Evolutionary conservation across 441 rosid species (phyloP), one percentile per base, ranked within the genome.

Genomic region (Omphalea diandra): DNA sequence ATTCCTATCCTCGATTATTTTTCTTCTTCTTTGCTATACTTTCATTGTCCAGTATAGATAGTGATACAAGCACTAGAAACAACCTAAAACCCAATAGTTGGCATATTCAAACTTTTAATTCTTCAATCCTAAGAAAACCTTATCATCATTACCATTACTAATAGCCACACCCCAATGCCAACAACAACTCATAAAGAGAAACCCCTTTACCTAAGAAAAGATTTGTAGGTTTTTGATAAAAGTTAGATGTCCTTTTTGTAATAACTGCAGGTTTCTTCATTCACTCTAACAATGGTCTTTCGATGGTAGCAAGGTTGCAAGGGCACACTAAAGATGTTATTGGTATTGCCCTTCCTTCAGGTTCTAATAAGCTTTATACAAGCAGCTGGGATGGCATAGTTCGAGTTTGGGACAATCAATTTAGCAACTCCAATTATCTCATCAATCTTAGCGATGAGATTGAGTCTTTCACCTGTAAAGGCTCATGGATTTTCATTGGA

Each of bases 401-500:
- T 29, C 83, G 93, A 68, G 75, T 82, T 49, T 91, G 96, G 93
- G 90, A 89, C 80, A 84, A 86, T 52, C 81, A 82, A 27, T 82
- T 91, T 46, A 89, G 94, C 65, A 87, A 86, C 88, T 91, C 95
- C 77, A 68, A 70, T 55, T 75, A 75, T 53, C 85, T 82, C 35
- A 52, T 80, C 49, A 81, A 76, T 71, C 80, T 85, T 71, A 90
- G 91, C 61, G 90, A 85, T 50, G 88, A 91, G 77, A 80, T 86
- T 62, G 90, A 91, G 32, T 91, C 88, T 75, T 76, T 91, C 77
- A 81, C 86, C 56, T 86, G 73, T 65, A 94, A 90, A 79, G 92
- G 92, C 41, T n/a, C 90, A 12, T 88, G 97, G 94, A 75, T 90
- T 40, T 87, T 90, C 73, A 83, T 86, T 76, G 93, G 93, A 63